phyloP scores from a whole-genome alignment of 352 stramenopile species.

The Aphanomyces stellatus region DNA sequence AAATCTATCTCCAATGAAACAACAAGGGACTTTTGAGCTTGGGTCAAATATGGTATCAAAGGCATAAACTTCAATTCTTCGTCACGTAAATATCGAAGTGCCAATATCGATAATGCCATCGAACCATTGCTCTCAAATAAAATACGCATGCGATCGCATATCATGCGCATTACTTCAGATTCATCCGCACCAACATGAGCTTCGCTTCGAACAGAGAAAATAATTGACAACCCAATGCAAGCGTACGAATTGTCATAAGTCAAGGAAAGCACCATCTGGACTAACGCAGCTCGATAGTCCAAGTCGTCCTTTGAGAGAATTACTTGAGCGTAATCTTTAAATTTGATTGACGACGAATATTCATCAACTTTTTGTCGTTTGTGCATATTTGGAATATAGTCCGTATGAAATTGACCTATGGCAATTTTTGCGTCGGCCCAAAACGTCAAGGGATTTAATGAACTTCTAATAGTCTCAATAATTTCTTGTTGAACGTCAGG shows the following conservation, averaged over 20 bases:
- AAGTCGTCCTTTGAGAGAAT: neutral
- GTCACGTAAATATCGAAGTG: neutral
- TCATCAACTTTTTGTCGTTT: constrained; percentile 13
- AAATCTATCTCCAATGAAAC: neutral
- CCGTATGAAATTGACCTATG: constrained; percentile 9
- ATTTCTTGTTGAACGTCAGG: neutral
- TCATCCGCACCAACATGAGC: neutral
- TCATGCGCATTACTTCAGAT: neutral
- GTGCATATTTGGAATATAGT: neutral
- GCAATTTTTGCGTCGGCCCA: neutral
- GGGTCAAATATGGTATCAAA: neutral
- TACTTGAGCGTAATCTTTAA: neutral
- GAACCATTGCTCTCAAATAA: neutral
- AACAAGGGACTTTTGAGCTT: neutral
- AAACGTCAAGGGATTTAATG: neutral
- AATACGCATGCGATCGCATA: neutral
- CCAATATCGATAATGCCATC: neutral
- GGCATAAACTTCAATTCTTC: neutral
- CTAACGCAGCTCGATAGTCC: neutral
- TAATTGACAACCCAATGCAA: neutral
- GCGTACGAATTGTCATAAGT: constrained; percentile 2
- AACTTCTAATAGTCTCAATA: neutral
- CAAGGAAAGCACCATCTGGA: neutral
- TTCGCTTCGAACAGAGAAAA: neutral
- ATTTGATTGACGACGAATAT: neutral